Evolutionary conservation across 225 moss, liverwort and hornwort species (phyloP).

Genomic region (Marchantia polymorpha): DNA sequence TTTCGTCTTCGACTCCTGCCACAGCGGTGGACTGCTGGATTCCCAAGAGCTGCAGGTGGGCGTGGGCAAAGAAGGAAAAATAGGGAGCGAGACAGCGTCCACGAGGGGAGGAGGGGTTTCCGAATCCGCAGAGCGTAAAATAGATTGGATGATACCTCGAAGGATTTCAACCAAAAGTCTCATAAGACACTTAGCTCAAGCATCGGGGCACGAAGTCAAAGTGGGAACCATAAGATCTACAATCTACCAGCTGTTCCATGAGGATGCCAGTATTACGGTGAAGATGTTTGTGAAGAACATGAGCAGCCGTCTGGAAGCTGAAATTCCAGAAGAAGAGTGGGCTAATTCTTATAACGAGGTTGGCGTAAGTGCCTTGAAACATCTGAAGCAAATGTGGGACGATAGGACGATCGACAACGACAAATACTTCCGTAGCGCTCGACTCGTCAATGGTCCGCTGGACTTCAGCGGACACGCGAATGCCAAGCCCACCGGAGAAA

Average conservation of each 20-base stretch:
- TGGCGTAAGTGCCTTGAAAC: constrained; percentile 16
- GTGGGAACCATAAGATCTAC: constrained; percentile 48
- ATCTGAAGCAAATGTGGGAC: constrained; percentile 24
- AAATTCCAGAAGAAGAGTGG: constrained; percentile 14
- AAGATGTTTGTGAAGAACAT: constrained; percentile 46
- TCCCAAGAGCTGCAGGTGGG: constrained; percentile 72
- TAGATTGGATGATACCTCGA: constrained; percentile 35
- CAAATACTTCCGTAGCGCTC: constrained; percentile 17
- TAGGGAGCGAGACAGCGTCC: constrained; percentile 17
- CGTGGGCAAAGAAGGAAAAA: constrained; percentile 16
- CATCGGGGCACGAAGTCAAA: constrained; percentile 43
- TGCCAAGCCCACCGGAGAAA: constrained; percentile 17
- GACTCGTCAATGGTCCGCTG: constrained; percentile 2
- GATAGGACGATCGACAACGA: constrained; percentile 25
- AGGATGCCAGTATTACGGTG: constrained; percentile 53
- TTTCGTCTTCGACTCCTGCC: constrained; percentile 78
- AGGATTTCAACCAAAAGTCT: constrained; percentile 26
- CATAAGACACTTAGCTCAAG: constrained; percentile 39
- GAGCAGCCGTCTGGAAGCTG: constrained; percentile 16
- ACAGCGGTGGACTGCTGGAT: constrained; percentile 79
- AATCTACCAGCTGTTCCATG: constrained; percentile 55
- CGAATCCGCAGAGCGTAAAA: not conserved
- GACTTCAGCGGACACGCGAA: constrained; percentile 12
- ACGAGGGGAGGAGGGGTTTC: too few relatives aligned
- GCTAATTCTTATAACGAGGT: not conserved